Conservation (phyloP, 495 filamentous ascomycete species). For the Schizothecium vesticola region DNA sequence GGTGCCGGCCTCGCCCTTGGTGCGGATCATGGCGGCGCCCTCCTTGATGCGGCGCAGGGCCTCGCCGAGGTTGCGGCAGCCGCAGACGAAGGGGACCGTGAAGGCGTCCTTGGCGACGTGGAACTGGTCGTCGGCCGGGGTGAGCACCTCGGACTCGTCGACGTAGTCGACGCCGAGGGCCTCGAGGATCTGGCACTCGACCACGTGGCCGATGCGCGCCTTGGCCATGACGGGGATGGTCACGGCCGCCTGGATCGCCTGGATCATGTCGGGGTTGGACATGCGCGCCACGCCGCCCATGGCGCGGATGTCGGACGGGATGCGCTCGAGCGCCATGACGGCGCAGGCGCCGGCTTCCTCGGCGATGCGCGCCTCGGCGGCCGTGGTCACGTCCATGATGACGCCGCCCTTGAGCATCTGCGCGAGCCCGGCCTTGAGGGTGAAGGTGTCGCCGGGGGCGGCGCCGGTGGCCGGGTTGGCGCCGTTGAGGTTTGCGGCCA, state of each 20-base stretch:
- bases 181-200: constrained; percentile 98
- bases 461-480: constrained; percentile 20
- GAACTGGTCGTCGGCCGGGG: constrained; percentile 82
- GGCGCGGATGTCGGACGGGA: constrained; percentile 91
- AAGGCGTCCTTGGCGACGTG: constrained; percentile 88
- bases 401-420: constrained; percentile 98
- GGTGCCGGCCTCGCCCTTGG: constrained; percentile 97
- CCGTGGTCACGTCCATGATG: constrained; percentile 98
- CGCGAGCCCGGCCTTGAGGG: constrained; percentile 88
- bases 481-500: constrained; percentile 19
- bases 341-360: constrained; percentile 94
- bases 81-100: constrained; percentile 90
- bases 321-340: constrained; percentile 98
- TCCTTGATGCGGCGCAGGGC: constrained; percentile 87
- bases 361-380: constrained; percentile 91
- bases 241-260: constrained; percentile 92
- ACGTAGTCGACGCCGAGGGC: constrained; percentile 94
- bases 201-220: constrained; percentile 94
- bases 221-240: constrained; percentile 99
- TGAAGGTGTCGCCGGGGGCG: constrained; percentile 44
- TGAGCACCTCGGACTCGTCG: constrained; percentile 95
- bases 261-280: constrained; percentile 94
- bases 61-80: constrained; percentile 92
- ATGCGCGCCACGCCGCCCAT: constrained; percentile 94
- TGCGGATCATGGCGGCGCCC: constrained; percentile 97